Evolutionary conservation across 2,329 filamentous ascomycete genomes (phyloP).

Genomic region (Colletotrichum horii): DNA sequence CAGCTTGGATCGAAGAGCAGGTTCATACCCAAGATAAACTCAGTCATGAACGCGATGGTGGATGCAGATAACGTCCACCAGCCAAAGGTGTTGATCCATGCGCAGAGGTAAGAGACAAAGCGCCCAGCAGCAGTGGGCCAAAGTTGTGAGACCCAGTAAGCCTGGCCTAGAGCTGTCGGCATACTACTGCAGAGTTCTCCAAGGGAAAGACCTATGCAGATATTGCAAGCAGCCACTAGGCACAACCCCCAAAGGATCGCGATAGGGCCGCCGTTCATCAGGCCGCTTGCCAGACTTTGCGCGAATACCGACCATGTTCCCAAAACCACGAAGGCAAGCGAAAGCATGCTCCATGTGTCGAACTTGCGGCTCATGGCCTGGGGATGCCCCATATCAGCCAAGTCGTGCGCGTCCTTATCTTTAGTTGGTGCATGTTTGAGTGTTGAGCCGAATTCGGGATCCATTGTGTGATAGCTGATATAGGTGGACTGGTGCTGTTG

Average conservation of each 20-base stretch:
- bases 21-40: constrained; percentile 63
- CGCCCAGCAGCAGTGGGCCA: constrained; percentile 44
- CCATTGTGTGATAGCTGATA: background rate
- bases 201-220: constrained; percentile 59
- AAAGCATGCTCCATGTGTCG: constrained; percentile 59
- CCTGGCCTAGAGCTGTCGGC: constrained; percentile 65
- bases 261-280: constrained; percentile 59
- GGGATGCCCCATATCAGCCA: constrained; percentile 44
- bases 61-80: constrained; percentile 64
- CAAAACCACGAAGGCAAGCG: constrained; percentile 60
- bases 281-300: constrained; percentile 46
- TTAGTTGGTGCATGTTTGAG: constrained; percentile 14
- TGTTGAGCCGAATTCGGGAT: background rate
- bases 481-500: background rate
- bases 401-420: constrained; percentile 39
- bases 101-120: constrained; percentile 60
- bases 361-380: constrained; percentile 51
- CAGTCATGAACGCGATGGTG: constrained; percentile 62
- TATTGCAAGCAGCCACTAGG: constrained; percentile 56
- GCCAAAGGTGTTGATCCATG: constrained; percentile 65
- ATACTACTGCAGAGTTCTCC: constrained; percentile 63
- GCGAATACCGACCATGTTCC: constrained; percentile 65
- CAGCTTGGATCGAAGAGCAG: constrained; percentile 55
- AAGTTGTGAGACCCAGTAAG: constrained; percentile 58
- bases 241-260: constrained; percentile 60